Evolutionary conservation across 1,284 basidiomycete species (phyloP).

Genomic region (Ustilago loliicola): DNA sequence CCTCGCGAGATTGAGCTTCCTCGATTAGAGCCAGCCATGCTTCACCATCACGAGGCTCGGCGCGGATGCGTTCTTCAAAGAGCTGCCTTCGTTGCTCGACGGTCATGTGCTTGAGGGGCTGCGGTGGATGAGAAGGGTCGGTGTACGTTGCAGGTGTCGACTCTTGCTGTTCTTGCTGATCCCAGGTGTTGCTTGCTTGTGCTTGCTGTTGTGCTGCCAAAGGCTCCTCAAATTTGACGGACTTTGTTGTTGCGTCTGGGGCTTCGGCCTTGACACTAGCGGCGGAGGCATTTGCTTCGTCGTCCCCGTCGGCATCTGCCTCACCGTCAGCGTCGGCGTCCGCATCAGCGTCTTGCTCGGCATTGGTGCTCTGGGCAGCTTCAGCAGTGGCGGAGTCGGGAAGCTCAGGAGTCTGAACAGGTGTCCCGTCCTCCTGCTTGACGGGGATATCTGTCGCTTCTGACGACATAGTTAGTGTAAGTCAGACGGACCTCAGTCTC

Average conservation of each 20-base stretch:
- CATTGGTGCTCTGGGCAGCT: slow-evolving; percentile 7
- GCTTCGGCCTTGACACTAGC: slow-evolving; percentile 18
- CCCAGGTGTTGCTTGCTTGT: neutral
- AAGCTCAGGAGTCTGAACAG: slow-evolving; percentile 9
- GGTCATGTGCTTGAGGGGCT: slow-evolving; percentile 42
- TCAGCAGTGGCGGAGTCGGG: slow-evolving; percentile 11
- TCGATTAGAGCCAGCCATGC: slow-evolving; percentile 79
- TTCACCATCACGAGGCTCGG: slow-evolving; percentile 77
- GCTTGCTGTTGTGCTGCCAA: slow-evolving; percentile 1
- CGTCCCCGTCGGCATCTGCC: slow-evolving; percentile 24
- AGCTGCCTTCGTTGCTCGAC: slow-evolving; percentile 43
- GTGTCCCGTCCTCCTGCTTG: slow-evolving; percentile 26
- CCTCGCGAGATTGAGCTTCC: slow-evolving; percentile 78
- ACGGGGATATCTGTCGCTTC: slow-evolving; percentile 28
- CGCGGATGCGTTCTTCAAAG: slow-evolving; percentile 69
- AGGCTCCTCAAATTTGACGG: neutral
- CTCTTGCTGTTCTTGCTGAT: neutral
- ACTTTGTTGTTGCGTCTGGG: neutral
- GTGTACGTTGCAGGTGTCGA: neutral
- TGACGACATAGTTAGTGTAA: slow-evolving; percentile 19
- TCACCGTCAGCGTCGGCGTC: slow-evolving; percentile 24
- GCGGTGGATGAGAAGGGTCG: slow-evolving; percentile 19
- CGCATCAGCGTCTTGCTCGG: slow-evolving; percentile 21
- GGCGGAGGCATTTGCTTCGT: neutral
- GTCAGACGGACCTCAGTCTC: neutral